These are phyloP conservation scores for Phanerochaete carnosa DNA, from an alignment of 768 basidiomycete genomes.

Conservation along the genomic window DNA sequence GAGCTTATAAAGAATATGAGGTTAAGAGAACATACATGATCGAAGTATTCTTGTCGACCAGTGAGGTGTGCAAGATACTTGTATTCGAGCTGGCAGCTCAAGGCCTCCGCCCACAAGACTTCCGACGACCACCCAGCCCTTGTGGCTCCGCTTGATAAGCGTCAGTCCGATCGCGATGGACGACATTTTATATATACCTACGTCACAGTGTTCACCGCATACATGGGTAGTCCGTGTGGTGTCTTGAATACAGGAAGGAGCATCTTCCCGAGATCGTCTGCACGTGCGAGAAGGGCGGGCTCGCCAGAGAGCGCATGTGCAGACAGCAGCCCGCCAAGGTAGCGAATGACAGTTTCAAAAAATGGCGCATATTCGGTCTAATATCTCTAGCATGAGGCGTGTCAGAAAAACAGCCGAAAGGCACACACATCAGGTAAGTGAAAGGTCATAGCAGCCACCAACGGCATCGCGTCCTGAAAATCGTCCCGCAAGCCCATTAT, in stretches of 20 bases:
- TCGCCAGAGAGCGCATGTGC: constrained; percentile 77
- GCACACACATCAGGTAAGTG: constrained; percentile 22
- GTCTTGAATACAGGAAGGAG: constrained; percentile 74
- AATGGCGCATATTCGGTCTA: constrained; percentile 45
- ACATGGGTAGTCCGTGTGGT: constrained; percentile 66
- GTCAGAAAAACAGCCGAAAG: constrained; percentile 9
- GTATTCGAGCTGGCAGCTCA: constrained; percentile 83
- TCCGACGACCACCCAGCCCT: constrained; percentile 34
- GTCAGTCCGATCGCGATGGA: not conserved
- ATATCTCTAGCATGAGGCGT: constrained; percentile 24
- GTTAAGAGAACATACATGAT: constrained; percentile 39
- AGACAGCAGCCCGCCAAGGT: constrained; percentile 83
- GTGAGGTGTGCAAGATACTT: constrained; percentile 82
- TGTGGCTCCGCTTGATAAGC: constrained; percentile 34
- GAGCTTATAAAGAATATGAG: not conserved
- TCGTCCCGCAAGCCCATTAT: constrained; percentile 76
- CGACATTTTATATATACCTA: constrained; percentile 25
- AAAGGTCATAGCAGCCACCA: constrained; percentile 50
- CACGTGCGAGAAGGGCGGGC: constrained; percentile 56
- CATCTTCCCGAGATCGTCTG: constrained; percentile 73
- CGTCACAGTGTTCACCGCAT: constrained; percentile 63
- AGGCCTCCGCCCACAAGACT: constrained; percentile 66
- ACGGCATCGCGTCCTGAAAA: constrained; percentile 58
- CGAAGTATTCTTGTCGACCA: constrained; percentile 59
- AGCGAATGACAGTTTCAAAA: constrained; percentile 81